Base-by-base conservation (phyloP, 2,329 filamentous ascomycete genomes). In the Sporothrix brunneoviolacea region DNA sequence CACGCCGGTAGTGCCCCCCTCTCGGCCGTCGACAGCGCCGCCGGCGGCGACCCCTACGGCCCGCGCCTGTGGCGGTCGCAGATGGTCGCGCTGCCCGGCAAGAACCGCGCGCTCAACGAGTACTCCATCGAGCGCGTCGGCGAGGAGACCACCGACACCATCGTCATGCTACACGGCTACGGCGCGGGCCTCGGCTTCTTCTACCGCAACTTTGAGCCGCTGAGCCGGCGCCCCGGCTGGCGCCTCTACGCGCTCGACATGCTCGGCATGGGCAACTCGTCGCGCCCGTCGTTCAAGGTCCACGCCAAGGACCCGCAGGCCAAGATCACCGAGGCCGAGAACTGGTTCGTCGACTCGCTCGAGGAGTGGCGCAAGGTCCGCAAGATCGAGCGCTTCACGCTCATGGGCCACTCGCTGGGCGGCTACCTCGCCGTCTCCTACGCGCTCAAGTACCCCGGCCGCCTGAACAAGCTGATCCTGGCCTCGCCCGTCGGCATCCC, bases 161-260 rank as follows among this genome's bases (percentile, higher is more conserved):
- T 98, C 15, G 91, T 98, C 39, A 95, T 98, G 81, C 73, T 98
- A 4, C 93, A 98, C 64, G 93, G 93, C 54, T 98, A 98, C 66
- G 93, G 93, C 41, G 93, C 93, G 2, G 93, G 93, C 0, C 76
- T 98, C 1, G 93, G 91, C 19, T 97, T 98, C 70, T 98, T 95
- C 75, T 98, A 96, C 75, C 91, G 93, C 70, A 98, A 98, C 65
- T 95, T 95, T 54, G 93, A 98, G 67, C 82, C 84, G 6, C 70
- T 98, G 30, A 91, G 85, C 40, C 82, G 91, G 16, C 71, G 82
- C 1, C 74, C 77, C 24, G 90, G 91, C 24, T 94, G 93, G 83
- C 91, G 88, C 61, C 70, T 98, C 16, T 97, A 93, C 64, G 89
- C 91, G 1, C 73, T 98, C n/a, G 91, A 98, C 62, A 82, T 97